Evolutionary conservation across 2,329 filamentous ascomycete genomes (phyloP).

Genomic region (Calonectria honghensis): DNA sequence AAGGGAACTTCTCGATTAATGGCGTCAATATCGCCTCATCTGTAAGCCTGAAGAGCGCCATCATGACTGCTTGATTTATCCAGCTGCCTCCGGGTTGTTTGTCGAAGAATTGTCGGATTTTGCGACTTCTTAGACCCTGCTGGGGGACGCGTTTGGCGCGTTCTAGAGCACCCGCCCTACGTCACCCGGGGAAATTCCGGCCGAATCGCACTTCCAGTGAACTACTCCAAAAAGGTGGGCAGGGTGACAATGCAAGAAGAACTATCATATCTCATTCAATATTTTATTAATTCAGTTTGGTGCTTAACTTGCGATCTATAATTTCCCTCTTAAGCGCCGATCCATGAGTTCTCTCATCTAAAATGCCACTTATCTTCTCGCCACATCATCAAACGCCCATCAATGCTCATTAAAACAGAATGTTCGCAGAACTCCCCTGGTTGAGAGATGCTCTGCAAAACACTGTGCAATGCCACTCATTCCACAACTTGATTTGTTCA

Average conservation of each 20-base stretch:
- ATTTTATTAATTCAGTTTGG: slow-evolving; percentile 1
- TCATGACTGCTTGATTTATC: slow-evolving; percentile 53
- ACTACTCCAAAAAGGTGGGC: not conserved
- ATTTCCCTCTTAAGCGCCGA: slow-evolving; percentile 34
- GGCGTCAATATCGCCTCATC: slow-evolving; percentile 69
- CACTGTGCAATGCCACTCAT: slow-evolving; percentile 56
- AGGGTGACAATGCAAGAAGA: not conserved
- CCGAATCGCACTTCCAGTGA: slow-evolving; percentile 28
- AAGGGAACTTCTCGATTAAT: slow-evolving; percentile 71
- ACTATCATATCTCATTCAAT: not conserved
- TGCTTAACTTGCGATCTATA: not conserved
- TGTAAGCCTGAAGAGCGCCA: slow-evolving; percentile 69
- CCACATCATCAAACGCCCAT: slow-evolving; percentile 46
- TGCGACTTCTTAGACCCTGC: slow-evolving; percentile 25
- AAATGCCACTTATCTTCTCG: slow-evolving; percentile 34
- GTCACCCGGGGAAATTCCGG: slow-evolving; percentile 55
- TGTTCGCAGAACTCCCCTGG: slow-evolving; percentile 31
- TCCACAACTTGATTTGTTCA: slow-evolving; percentile 59
- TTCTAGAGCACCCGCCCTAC: slow-evolving; percentile 43
- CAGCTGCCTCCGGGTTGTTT: slow-evolving; percentile 2
- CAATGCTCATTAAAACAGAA: slow-evolving; percentile 56
- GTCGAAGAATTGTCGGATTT: slow-evolving; percentile 40
- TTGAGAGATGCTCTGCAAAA: slow-evolving; percentile 39
- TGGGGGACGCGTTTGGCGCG: slow-evolving; percentile 57
- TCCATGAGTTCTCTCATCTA: slow-evolving; percentile 32